Conservation (phyloP, 2,329 filamentous ascomycete genomes). For the Aspergillus brasiliensis region DNA sequence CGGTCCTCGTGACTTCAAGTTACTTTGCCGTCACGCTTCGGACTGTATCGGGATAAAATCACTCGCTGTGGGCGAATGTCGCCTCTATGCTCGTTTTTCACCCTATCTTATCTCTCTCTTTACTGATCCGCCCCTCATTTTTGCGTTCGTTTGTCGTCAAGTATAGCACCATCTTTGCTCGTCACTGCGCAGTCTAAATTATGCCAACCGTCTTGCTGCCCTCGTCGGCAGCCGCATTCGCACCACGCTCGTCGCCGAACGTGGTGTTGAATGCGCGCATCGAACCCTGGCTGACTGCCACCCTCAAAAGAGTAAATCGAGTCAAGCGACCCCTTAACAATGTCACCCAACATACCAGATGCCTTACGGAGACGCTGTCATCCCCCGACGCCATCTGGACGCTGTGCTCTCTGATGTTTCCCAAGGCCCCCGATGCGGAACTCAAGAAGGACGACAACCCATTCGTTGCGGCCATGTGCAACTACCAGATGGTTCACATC, state of each 20-base stretch:
- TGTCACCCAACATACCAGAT: conserved; percentile 91
- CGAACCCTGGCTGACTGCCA: conserved; percentile 95
- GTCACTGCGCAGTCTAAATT: conserved; percentile 56
- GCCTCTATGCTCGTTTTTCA: conserved; percentile 43
- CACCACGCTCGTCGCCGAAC: conserved; percentile 88
- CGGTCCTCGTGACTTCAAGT: conserved; percentile 16
- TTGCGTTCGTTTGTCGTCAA: conserved; percentile 47
- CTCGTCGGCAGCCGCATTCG: conserved; percentile 94
- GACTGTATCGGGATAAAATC: conserved; percentile 12
- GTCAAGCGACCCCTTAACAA: conserved; percentile 97
- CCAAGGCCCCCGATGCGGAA: conserved; percentile 84
- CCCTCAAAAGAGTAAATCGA: conserved; percentile 93
- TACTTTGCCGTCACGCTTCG: conserved; percentile 7
- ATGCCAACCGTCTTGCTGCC: conserved; percentile 95
- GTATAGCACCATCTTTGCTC: conserved; percentile 44
- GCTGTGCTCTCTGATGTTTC: conserved; percentile 86
- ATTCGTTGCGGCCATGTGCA: conserved; percentile 82
- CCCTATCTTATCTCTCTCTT: conserved; percentile 47
- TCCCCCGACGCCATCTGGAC: conserved; percentile 92
- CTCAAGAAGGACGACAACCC: conserved; percentile 79
- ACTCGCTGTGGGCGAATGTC: conserved; percentile 42
- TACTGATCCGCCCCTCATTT: conserved; percentile 36
- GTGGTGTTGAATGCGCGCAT: conserved; percentile 90
- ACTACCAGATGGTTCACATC: conserved; percentile 89
- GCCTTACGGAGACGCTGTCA: conserved; percentile 91